A percentile compares a stretch with the other conserved stretches of the same genome.
phyloP scores from a whole-genome alignment of 441 rosid species.

The Gossypium trilobum region DNA sequence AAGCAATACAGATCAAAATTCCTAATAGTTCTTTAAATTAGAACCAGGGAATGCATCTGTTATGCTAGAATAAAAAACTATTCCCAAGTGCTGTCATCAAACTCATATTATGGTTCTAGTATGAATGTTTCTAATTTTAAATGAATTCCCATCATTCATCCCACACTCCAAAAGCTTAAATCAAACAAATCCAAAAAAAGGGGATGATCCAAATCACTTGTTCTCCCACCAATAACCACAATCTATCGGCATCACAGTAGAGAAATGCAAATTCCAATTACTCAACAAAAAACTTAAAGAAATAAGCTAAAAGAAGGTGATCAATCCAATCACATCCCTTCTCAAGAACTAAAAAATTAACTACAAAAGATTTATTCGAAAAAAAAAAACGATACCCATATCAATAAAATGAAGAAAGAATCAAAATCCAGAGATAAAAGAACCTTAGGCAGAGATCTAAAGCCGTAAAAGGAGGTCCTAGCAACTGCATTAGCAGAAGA shows the following conservation, averaged over 20 bases:
- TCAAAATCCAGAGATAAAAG: neutral
- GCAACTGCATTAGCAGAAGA: constrained; percentile 18
- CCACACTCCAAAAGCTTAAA: neutral
- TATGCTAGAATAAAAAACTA: neutral
- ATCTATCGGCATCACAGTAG: neutral
- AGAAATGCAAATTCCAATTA: neutral
- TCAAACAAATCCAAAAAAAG: neutral
- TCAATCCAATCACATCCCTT: neutral
- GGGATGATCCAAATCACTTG: neutral
- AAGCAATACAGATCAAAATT: neutral
- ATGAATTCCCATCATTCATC: neutral
- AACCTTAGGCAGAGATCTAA: constrained; percentile 44
- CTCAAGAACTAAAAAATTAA: neutral
- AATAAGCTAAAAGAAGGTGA: neutral
- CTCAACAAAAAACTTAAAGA: neutral
- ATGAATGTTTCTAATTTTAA: neutral
- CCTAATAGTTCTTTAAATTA: neutral
- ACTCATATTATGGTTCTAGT: neutral
- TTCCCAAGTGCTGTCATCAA: neutral
- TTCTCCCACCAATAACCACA: neutral
- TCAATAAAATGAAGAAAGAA: neutral
- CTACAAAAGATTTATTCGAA: neutral
- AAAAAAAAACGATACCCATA: neutral
- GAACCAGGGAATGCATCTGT: neutral
- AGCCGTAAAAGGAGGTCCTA: constrained; percentile 31